Evolutionary conservation across 2,329 filamentous ascomycete genomes (phyloP), one percentile per base, ranked within the genome.

Genomic region (Canariomyces notabilis): DNA sequence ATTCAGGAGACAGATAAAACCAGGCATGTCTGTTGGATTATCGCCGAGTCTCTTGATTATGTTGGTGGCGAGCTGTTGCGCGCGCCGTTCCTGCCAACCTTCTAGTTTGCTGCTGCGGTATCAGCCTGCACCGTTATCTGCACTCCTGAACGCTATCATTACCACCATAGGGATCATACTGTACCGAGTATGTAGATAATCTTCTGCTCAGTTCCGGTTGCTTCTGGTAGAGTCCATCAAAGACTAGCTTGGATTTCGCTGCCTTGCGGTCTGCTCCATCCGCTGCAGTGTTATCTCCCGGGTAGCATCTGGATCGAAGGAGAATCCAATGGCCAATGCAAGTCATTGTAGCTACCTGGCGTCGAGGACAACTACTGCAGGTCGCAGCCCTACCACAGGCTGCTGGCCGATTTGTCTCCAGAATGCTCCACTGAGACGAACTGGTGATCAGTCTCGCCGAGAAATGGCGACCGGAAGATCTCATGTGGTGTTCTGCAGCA

Each of bases 331-430:
- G 23, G 23, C 9, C 23, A 26, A 34, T 47, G 46, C 40, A 44
- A 21, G 35, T 42, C 44, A 47, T 36, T 19, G 39, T 9, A 21
- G 35, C 35, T 34, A 43, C 20, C 23, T 37, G n/a, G 23, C 3
- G 32, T 4, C 18, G 18, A 20, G 46, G 44, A 35, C 32, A 32
- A 44, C 31, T 9, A 6, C 33, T 29, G 41, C 33, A 37, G 41
- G 37, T 26, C 46, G 26, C 42, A 45, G 46, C 46, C 46, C 42
- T 45, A 42, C 41, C 46, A 38, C 36, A 44, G 21, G 20, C 26
- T 6, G 18, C 37, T 42, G 23, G 5, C 21, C 26, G 31, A 37
- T 33, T 36, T 31, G 39, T 32, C 39, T 40, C 36, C 9, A 31
- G 37, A 40, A 21, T 19, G 16, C 5, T 22, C 33, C 37, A 42